Conservation (phyloP, 2,329 filamentous ascomycete genomes). For the Phoma sp. region DNA sequence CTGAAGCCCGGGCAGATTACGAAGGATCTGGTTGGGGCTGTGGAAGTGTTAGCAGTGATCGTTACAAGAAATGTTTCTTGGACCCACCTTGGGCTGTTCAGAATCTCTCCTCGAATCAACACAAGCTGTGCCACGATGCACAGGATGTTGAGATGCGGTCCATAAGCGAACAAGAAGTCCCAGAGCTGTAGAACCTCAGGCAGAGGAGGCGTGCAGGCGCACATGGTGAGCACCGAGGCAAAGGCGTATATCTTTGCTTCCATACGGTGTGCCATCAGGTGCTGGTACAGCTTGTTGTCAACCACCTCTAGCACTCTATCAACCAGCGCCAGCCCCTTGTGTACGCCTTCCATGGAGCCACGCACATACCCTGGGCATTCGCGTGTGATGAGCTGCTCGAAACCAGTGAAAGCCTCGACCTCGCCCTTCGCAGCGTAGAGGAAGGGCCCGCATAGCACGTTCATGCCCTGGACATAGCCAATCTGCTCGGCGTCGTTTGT, state of each 20-base stretch:
- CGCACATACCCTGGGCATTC: slow-evolving; percentile 94
- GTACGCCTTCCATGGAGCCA: slow-evolving; percentile 96
- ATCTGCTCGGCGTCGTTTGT: slow-evolving; percentile 67
- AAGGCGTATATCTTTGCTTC: slow-evolving; percentile 96
- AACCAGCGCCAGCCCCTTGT: slow-evolving; percentile 87
- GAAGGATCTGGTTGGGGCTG: slow-evolving; percentile 91
- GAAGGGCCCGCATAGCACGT: slow-evolving; percentile 94
- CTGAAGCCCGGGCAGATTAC: slow-evolving; percentile 83
- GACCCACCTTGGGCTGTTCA: slow-evolving; percentile 80
- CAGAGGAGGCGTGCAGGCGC: slow-evolving; percentile 91
- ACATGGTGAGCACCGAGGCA: slow-evolving; percentile 90
- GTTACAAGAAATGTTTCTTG: not conserved
- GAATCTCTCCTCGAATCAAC: slow-evolving; percentile 81
- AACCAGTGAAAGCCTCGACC: slow-evolving; percentile 90
- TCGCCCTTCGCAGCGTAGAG: slow-evolving; percentile 94
- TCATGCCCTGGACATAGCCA: slow-evolving; percentile 98
- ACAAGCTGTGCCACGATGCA: slow-evolving; percentile 97
- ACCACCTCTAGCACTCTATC: slow-evolving; percentile 92
- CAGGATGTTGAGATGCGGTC: slow-evolving; percentile 90
- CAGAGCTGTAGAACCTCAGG: slow-evolving; percentile 92
- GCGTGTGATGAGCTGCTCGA: slow-evolving; percentile 82
- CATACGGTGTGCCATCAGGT: slow-evolving; percentile 85
- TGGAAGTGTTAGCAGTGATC: not conserved
- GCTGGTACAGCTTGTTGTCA: slow-evolving; percentile 83
- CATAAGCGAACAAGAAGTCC: slow-evolving; percentile 98